Conservation (phyloP, 2,329 filamentous ascomycete genomes). For the Ophiostoma himal-ulmi region DNA sequence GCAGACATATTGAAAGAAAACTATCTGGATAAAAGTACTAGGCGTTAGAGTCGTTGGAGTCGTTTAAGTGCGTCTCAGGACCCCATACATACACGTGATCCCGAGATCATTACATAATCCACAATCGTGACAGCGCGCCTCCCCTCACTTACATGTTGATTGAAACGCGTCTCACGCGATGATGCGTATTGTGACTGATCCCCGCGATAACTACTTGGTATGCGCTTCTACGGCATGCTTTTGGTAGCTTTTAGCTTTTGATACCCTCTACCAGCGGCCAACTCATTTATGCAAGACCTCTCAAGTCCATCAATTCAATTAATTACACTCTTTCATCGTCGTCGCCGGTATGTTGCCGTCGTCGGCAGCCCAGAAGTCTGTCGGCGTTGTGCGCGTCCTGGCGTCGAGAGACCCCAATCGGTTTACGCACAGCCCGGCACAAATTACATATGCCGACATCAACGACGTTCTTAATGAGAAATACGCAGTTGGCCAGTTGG, state of each 20-base stretch:
- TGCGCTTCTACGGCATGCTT: background rate
- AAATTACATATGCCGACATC: background rate
- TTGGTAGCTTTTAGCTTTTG: background rate
- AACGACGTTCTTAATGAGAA: background rate
- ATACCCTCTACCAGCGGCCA: too few species aligned
- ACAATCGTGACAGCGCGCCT: background rate
- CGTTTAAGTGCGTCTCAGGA: background rate
- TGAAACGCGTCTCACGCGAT: constrained; percentile 4
- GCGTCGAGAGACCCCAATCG: background rate
- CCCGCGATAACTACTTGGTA: background rate
- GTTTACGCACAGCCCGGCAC: background rate
- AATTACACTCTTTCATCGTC: too few species aligned
- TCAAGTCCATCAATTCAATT: too few species aligned
- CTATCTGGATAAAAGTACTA: too few species aligned
- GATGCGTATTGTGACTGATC: background rate
- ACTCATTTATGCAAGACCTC: too few species aligned
- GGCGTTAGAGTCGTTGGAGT: too few species aligned
- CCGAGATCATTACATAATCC: background rate
- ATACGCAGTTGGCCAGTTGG: background rate
- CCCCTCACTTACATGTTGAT: background rate
- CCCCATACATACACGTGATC: background rate
- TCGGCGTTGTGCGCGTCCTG: background rate
- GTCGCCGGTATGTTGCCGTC: background rate
- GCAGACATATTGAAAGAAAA: background rate
- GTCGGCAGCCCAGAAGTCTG: background rate